phyloP scores from a whole-genome alignment of 805 yeast species.

The Lipomyces japonicus region DNA sequence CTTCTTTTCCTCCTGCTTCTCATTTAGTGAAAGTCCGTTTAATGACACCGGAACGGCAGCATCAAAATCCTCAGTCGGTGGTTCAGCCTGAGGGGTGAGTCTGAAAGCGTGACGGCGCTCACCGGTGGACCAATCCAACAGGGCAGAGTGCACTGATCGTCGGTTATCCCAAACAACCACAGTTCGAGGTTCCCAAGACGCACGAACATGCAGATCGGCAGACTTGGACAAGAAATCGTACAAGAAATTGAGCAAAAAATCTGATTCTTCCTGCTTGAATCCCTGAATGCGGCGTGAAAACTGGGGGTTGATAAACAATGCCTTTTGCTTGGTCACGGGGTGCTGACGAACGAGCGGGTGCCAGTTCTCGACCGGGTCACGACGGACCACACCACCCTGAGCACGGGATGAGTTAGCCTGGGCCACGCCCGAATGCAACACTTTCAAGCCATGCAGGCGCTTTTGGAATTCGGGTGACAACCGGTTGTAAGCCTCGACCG shows the following conservation, averaged over 20 bases:
- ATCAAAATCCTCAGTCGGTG: conserved; percentile 45
- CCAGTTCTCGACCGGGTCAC: conserved; percentile 45
- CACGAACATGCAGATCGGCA: conserved; percentile 51
- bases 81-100: conserved; percentile 71
- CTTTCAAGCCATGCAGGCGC: conserved; percentile 58
- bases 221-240: conserved; percentile 45
- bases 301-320: conserved; percentile 43
- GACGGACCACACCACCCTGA: conserved; percentile 46
- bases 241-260: conserved; percentile 55
- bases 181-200: conserved; percentile 49
- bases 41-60: no score
- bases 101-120: conserved; percentile 69
- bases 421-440: conserved; percentile 64
- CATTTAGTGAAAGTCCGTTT: no score
- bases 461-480: conserved; percentile 62
- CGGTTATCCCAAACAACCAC: conserved; percentile 57
- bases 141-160: conserved; percentile 49
- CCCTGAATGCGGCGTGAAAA: conserved; percentile 65
- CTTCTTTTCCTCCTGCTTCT: not conserved
- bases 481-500: conserved; percentile 65
- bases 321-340: conserved; percentile 49
- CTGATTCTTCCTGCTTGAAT: conserved; percentile 68
- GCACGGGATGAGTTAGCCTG: conserved; percentile 39
- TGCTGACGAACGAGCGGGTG: conserved; percentile 52
- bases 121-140: conserved; percentile 55